These are phyloP conservation scores for Hymenoscyphus linearis DNA, from an alignment of 2,329 filamentous ascomycete species.

Conservation along the genomic window DNA sequence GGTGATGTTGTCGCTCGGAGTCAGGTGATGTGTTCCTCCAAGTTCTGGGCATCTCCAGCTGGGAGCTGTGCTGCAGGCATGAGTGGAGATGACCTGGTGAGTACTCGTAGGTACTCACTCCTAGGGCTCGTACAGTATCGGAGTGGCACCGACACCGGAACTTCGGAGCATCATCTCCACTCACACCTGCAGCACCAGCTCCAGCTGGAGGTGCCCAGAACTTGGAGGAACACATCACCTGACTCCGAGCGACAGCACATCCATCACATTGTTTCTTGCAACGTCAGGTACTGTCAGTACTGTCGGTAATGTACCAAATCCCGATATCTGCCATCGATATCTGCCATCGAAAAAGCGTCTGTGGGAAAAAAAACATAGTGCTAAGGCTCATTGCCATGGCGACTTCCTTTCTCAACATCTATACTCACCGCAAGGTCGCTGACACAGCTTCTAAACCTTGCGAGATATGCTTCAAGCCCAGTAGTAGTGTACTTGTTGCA, in stretches of 20 bases:
- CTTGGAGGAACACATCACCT: not conserved
- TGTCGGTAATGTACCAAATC: not conserved
- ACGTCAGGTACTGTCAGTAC: not conserved
- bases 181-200: too few species aligned
- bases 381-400: not conserved
- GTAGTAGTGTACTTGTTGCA: conserved; percentile 80
- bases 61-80: too few species aligned
- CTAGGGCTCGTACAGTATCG: too few species aligned
- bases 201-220: too few species aligned
- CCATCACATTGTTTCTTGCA: not conserved
- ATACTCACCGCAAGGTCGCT: conserved; percentile 80
- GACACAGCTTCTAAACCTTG: conserved; percentile 80
- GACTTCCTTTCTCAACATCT: conserved; percentile 65
- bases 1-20: not conserved
- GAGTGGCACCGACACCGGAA: not conserved
- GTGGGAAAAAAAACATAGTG: not conserved
- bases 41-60: not conserved
- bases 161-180: not conserved
- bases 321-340: not conserved
- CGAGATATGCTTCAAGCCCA: conserved; percentile 87
- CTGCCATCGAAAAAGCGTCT: not conserved
- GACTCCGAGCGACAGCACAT: not conserved
- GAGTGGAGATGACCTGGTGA: not conserved
- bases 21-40: not conserved
- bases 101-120: too few species aligned